Evolutionary conservation across 306 rosid genomes (phyloP), one percentile per base, ranked within the genome.

Genomic region (Cyamopsis tetragonoloba): DNA sequence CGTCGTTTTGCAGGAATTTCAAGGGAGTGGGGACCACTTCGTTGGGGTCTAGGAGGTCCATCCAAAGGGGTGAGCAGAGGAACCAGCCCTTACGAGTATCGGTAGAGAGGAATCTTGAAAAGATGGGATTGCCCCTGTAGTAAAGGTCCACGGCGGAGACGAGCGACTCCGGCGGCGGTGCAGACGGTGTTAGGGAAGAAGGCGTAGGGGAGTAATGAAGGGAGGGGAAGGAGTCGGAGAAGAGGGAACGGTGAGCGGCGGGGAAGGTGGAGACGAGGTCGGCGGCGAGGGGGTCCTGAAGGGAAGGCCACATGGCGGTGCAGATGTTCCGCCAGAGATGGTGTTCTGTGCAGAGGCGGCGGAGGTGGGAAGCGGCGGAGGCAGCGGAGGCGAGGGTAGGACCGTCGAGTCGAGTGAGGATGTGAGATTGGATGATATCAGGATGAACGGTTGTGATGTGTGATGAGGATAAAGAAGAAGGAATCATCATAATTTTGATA

Each of bases 391-490:
- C 78, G 8, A 93, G 86, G 11, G 89, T 6, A 3, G 85, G 69
- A 53, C 87, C 96, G 78, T 93, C 97, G 39, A 93, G 95, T 1
- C 88, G 86, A 50, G 55, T 75, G 18, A 93, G 88, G 80, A 93
- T 85, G 71, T 90, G 96, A 22, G 85, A 43, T 58, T 53, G 83
- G 35, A 93, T 74, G 74, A 93, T 57, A 76, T 89, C 89, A 1
- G 82, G 43, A 41, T 86, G 92, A 49, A 93, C 9, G 68, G 82
- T 35, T 59, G 85, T 47, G 79, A 88, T 81, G 3, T 31, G 2
- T 0, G 63, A 31, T 7, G 42, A 0, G 10, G n/a, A 9, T 1
- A n/a, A n/a, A n/a, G n/a, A n/a, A n/a, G n/a, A n/a, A n/a, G n/a
- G n/a, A n/a, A n/a, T n/a, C n/a, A n/a, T n/a, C n/a, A n/a, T n/a